These are phyloP conservation scores for Coniochaeta sp. DNA, from an alignment of 2,329 filamentous ascomycete genomes.

Conservation along the genomic window DNA sequence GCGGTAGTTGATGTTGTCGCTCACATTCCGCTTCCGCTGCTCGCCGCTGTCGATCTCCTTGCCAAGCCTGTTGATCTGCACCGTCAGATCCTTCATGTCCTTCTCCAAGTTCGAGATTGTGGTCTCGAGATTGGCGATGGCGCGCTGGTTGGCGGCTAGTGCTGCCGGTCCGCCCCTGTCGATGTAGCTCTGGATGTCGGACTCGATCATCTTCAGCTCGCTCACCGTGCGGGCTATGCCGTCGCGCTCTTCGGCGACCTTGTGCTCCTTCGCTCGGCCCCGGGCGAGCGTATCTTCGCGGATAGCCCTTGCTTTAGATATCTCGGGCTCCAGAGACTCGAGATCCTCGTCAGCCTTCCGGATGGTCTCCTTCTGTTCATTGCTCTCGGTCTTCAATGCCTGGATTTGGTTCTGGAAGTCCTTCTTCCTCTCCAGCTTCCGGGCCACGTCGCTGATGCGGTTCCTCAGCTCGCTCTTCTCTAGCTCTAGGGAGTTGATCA, in stretches of 20 bases:
- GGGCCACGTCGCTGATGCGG: slow-evolving; percentile 61
- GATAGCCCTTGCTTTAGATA: slow-evolving; percentile 66
- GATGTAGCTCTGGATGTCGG: slow-evolving; percentile 73
- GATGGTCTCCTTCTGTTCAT: slow-evolving; percentile 62
- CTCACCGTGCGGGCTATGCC: slow-evolving; percentile 66
- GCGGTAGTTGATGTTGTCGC: slow-evolving; percentile 82
- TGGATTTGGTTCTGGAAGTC: slow-evolving; percentile 65
- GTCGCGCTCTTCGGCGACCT: slow-evolving; percentile 63
- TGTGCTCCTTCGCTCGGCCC: slow-evolving; percentile 65
- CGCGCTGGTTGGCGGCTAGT: slow-evolving; percentile 60
- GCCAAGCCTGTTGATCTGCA: slow-evolving; percentile 69
- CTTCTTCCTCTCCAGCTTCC: slow-evolving; percentile 76
- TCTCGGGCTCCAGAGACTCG: slow-evolving; percentile 65
- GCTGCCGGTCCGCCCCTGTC: slow-evolving; percentile 67
- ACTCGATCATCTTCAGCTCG: slow-evolving; percentile 67
- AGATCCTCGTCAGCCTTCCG: slow-evolving; percentile 65
- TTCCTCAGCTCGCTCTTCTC: slow-evolving; percentile 69
- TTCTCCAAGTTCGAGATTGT: slow-evolving; percentile 58
- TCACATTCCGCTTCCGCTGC: slow-evolving; percentile 77
- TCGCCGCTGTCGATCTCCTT: slow-evolving; percentile 73
- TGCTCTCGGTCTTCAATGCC: slow-evolving; percentile 60
- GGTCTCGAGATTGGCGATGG: slow-evolving; percentile 61
- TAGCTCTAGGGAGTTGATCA: slow-evolving; percentile 65
- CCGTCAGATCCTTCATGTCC: slow-evolving; percentile 60
- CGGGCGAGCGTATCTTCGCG: slow-evolving; percentile 70